phyloP scores from a whole-genome alignment of 177 flowering plant genomes.

The Telopea speciosissima region DNA sequence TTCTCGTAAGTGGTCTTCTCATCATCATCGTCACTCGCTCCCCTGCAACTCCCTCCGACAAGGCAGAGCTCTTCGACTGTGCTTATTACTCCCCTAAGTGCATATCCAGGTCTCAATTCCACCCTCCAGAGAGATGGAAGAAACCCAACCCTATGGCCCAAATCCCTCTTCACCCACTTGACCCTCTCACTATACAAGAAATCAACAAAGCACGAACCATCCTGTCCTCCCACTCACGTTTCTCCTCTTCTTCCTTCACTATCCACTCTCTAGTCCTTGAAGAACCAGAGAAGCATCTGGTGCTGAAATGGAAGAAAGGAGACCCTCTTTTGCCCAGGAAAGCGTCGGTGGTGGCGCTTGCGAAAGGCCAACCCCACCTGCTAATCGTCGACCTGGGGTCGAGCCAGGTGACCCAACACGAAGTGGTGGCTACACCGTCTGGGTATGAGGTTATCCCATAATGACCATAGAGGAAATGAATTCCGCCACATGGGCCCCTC shows the following conservation, averaged over 20 bases:
- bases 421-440: slow-evolving; percentile 19
- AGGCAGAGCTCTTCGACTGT: slow-evolving; percentile 34
- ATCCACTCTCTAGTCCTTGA: slow-evolving; percentile 64
- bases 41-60: slow-evolving; percentile 22
- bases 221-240: slow-evolving; percentile 38
- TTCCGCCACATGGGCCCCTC: slow-evolving; percentile 45
- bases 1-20: slow-evolving; percentile 20
- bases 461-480: slow-evolving; percentile 83
- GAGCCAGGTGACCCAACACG: slow-evolving; percentile 27
- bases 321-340: slow-evolving; percentile 50
- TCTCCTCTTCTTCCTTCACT: slow-evolving; percentile 29
- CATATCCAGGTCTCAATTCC: slow-evolving; percentile 44
- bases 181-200: slow-evolving; percentile 74
- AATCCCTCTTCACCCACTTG: slow-evolving; percentile 79
- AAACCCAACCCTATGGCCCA: slow-evolving; percentile 31
- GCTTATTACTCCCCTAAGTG: slow-evolving; percentile 42
- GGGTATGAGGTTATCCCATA: slow-evolving; percentile 83
- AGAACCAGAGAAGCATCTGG: slow-evolving; percentile 61
- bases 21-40: slow-evolving; percentile 33
- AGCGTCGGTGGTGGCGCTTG: slow-evolving; percentile 56
- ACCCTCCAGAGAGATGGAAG: slow-evolving; percentile 14
- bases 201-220: slow-evolving; percentile 42
- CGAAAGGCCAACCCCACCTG: slow-evolving; percentile 35
- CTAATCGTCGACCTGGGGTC: slow-evolving; percentile 48
- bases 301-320: slow-evolving; percentile 52